These are phyloP conservation scores for Delonix regia DNA, from an alignment of 306 rosid species.

Conservation along the genomic window DNA sequence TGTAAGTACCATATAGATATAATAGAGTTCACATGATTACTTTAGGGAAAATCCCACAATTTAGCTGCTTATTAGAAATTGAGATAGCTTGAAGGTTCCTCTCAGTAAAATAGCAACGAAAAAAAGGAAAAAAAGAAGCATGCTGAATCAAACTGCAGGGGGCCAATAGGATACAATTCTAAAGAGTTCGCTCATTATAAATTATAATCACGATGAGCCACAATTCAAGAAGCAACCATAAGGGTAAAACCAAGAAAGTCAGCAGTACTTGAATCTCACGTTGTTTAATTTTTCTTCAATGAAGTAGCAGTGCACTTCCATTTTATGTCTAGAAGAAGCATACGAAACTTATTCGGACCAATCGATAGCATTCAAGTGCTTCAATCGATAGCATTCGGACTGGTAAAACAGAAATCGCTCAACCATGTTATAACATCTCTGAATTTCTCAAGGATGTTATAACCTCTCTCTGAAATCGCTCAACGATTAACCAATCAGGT, in stretches of 20 bases:
- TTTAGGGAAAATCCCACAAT: not conserved
- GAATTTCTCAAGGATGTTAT: too few relatives aligned
- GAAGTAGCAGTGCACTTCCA: constrained; percentile 35
- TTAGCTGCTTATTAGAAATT: not conserved
- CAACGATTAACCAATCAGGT: too few relatives aligned
- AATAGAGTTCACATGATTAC: not conserved
- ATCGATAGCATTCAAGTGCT: too few relatives aligned
- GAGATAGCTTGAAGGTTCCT: not conserved
- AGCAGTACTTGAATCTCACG: constrained; percentile 40
- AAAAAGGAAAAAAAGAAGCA: not conserved
- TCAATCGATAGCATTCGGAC: too few relatives aligned
- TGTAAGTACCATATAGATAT: too few relatives aligned
- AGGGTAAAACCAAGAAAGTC: constrained; percentile 23
- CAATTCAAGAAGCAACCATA: constrained; percentile 36
- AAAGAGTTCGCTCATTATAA: constrained; percentile 10
- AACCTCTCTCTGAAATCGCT: too few relatives aligned
- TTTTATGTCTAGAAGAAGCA: constrained; percentile 73
- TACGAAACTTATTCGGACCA: too few relatives aligned
- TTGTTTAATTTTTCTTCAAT: constrained; percentile 27
- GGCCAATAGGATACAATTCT: not conserved
- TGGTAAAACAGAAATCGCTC: too few relatives aligned
- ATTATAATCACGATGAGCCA: constrained; percentile 39
- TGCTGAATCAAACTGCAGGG: not conserved
- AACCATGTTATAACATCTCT: too few relatives aligned
- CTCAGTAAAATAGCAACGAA: not conserved